Percentiles rank a stretch among this genome's conserved stretches.
Evolutionary conservation across 495 filamentous ascomycete genomes (phyloP).

Genomic region (Podospora bellae-mahoneyi): DNA sequence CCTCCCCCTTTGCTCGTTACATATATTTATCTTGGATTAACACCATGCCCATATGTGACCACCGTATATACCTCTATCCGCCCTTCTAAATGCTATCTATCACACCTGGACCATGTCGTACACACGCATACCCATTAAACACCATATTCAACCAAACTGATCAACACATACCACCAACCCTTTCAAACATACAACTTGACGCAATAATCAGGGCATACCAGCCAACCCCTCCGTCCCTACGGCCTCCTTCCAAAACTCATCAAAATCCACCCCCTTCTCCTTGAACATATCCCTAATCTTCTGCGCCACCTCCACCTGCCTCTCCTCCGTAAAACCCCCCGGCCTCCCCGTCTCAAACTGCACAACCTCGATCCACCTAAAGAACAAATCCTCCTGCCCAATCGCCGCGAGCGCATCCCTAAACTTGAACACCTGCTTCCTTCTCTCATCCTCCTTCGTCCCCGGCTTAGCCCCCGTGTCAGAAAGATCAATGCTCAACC

Average conservation of each 20-base stretch:
- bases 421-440: slow-evolving; percentile 65
- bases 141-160: neutral
- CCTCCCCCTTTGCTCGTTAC: neutral
- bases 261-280: slow-evolving; percentile 68
- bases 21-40: neutral
- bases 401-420: slow-evolving; percentile 64
- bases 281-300: slow-evolving; percentile 66
- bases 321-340: slow-evolving; percentile 67
- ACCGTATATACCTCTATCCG: neutral
- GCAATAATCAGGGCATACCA: slow-evolving; percentile 19
- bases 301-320: slow-evolving; percentile 60
- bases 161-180: neutral
- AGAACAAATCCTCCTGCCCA: slow-evolving; percentile 82
- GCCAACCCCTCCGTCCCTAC: slow-evolving; percentile 57
- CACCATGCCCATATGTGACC: neutral
- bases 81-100: no score
- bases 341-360: slow-evolving; percentile 74
- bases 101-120: no score
- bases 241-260: slow-evolving; percentile 66
- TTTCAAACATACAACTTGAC: neutral
- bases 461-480: slow-evolving; percentile 46
- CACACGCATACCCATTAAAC: neutral
- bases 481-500: slow-evolving; percentile 54
- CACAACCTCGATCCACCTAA: slow-evolving; percentile 78
- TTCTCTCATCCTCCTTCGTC: slow-evolving; percentile 49